A percentile compares a stretch with the other conserved stretches of the same genome.
phyloP scores from a whole-genome alignment of 805 yeast species.

The Tetrapisispora namnaoensis region DNA sequence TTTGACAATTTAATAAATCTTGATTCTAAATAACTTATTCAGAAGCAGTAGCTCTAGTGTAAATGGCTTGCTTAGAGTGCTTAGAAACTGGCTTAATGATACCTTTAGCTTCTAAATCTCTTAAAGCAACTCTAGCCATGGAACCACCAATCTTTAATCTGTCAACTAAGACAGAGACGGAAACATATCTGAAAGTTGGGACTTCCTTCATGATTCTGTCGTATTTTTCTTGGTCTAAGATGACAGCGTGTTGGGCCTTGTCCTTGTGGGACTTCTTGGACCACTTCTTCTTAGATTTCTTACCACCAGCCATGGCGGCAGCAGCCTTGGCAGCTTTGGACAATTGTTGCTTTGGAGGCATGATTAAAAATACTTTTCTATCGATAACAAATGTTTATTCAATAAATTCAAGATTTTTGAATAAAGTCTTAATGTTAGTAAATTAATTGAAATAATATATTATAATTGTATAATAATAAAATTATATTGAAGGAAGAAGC shows the following conservation, averaged over 20 bases:
- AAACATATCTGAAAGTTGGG: constrained; percentile 96
- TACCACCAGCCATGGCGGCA: constrained; percentile 99
- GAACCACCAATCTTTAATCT: constrained; percentile 99
- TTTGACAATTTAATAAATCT: not conserved
- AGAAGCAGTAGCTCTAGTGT: constrained; percentile 71
- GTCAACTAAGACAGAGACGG: constrained; percentile 97
- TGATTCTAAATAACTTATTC: constrained; percentile 34
- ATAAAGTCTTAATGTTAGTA: not conserved
- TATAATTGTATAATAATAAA: not conserved
- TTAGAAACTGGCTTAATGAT: constrained; percentile 85
- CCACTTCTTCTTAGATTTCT: constrained; percentile 99
- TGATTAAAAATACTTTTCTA: constrained; percentile 32
- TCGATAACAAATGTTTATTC: not conserved
- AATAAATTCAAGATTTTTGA: not conserved
- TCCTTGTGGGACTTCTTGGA: constrained; percentile 99
- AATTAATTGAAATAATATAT: not conserved
- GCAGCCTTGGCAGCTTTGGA: constrained; percentile 99
- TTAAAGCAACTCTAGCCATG: constrained; percentile 94
- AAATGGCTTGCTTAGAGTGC: constrained; percentile 95
- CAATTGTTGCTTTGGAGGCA: constrained; percentile 99
- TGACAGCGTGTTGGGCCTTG: constrained; percentile 97
- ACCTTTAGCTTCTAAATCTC: constrained; percentile 92
- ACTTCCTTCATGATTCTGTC: constrained; percentile 99
- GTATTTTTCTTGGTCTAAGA: constrained; percentile 95
- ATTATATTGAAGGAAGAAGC: not conserved